Conservation (phyloP, 257 asterid genomes). For the Ocimum tenuiflorum region DNA sequence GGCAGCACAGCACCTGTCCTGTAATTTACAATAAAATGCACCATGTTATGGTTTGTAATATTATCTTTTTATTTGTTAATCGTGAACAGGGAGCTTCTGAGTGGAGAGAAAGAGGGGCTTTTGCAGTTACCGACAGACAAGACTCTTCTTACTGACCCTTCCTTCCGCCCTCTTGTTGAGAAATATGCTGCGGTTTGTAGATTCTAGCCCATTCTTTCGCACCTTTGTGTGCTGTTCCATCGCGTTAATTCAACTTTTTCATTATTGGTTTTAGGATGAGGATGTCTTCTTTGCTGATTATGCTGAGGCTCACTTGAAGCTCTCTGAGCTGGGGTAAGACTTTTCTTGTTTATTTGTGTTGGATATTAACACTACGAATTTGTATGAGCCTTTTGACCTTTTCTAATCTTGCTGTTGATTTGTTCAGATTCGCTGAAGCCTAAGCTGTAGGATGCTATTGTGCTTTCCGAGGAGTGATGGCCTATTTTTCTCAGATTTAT, state of each 20-base stretch:
- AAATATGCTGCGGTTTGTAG: constrained; percentile 64
- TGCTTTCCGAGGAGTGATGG: neutral
- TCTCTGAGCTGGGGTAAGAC: constrained; percentile 78
- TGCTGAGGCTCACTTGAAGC: constrained; percentile 70
- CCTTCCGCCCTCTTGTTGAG: constrained; percentile 67
- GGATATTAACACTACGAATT: neutral
- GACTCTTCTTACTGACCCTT: constrained; percentile 55
- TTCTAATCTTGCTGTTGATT: neutral
- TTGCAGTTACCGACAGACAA: constrained; percentile 71
- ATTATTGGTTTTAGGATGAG: constrained; percentile 48
- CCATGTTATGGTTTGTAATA: neutral
- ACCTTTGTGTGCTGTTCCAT: neutral
- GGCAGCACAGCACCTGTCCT: neutral
- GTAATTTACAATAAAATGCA: neutral
- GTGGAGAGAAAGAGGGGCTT: constrained; percentile 71
- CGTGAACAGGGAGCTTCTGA: constrained; percentile 54
- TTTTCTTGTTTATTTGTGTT: neutral
- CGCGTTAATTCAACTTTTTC: neutral
- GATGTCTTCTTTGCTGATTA: constrained; percentile 83
- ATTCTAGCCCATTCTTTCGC: neutral
- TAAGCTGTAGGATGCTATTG: constrained; percentile 13
- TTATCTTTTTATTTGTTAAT: neutral
- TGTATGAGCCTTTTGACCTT: neutral
- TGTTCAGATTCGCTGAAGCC: constrained; percentile 56
- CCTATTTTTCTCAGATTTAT: constrained; percentile 14